A percentile compares a stretch with the other conserved stretches of the same genome.
Conservation (phyloP, 495 filamentous ascomycete species). For the Penicillium goetzii region DNA sequence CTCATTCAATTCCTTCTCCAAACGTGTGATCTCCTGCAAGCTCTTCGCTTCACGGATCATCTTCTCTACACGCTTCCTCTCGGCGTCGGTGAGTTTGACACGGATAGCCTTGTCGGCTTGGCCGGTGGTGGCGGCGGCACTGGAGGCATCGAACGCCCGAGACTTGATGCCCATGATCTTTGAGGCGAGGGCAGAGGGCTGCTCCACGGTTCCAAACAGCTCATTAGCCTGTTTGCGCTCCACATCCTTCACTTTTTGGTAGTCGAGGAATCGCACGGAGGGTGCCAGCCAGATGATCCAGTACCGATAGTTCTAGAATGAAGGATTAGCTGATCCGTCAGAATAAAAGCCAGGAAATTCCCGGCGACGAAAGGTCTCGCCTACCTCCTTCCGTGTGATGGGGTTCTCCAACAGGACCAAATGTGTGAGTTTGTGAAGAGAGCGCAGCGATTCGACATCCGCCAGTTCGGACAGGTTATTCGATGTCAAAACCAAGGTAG, state of each 20-base stretch:
- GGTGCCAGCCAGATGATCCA: slow-evolving; percentile 90
- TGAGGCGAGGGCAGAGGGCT: slow-evolving; percentile 78
- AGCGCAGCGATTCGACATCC: slow-evolving; percentile 82
- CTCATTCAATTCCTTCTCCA: slow-evolving; percentile 87
- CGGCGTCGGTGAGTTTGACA: slow-evolving; percentile 69
- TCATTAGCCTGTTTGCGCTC: slow-evolving; percentile 76
- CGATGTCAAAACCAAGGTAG: slow-evolving; percentile 73
- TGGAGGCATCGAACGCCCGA: slow-evolving; percentile 71
- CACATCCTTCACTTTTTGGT: slow-evolving; percentile 82
- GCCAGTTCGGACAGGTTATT: slow-evolving; percentile 80
- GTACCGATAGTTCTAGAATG: slow-evolving; percentile 80
- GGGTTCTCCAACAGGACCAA: slow-evolving; percentile 85
- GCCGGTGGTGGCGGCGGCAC: slow-evolving; percentile 44
- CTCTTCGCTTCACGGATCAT: slow-evolving; percentile 84
- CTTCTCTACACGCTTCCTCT: slow-evolving; percentile 69
- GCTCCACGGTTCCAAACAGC: slow-evolving; percentile 77
- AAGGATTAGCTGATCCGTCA: slow-evolving; percentile 12
- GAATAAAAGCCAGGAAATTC: too few species aligned
- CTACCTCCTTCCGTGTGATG: slow-evolving; percentile 87
- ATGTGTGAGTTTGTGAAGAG: slow-evolving; percentile 72
- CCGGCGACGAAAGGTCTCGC: slow-evolving; percentile 25
- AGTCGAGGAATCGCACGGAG: slow-evolving; percentile 88
- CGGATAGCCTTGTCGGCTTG: slow-evolving; percentile 66
- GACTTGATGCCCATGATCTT: slow-evolving; percentile 93
- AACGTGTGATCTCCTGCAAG: slow-evolving; percentile 76